Conservation (phyloP, 2,329 filamentous ascomycete species). For the Aspergillus phoenicis region DNA sequence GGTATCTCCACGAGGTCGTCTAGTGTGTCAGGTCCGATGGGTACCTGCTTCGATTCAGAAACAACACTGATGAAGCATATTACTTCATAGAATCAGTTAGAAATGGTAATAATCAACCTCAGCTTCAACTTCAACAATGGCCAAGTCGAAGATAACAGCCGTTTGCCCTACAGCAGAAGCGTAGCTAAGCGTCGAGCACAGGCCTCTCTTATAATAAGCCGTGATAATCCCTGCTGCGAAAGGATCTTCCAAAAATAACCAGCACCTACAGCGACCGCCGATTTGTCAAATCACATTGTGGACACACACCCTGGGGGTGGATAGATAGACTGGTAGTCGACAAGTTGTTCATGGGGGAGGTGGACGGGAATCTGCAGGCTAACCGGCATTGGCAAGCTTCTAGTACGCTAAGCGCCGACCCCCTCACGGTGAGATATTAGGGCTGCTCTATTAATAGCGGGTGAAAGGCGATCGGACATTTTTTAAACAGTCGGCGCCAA, state of each 20-base stretch:
- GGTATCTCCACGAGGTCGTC: neutral
- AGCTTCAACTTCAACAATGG: too few relatives aligned
- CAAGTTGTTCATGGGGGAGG: neutral
- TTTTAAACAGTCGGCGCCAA: constrained; percentile 1
- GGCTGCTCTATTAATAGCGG: constrained; percentile 4
- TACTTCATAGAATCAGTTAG: rapidly evolving
- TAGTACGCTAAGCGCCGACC: constrained; percentile 12
- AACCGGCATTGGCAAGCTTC: constrained; percentile 11
- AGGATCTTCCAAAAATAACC: constrained; percentile 9
- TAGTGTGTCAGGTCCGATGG: neutral
- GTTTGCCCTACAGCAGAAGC: neutral
- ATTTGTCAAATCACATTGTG: neutral
- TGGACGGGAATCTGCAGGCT: constrained; percentile 9
- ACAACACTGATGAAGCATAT: too few relatives aligned
- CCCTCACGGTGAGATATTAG: constrained; percentile 11
- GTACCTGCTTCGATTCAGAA: too few relatives aligned
- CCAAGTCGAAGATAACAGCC: neutral
- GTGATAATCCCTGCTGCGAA: too few relatives aligned
- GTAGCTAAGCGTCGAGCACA: neutral
- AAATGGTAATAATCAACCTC: too few relatives aligned
- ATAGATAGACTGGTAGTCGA: neutral
- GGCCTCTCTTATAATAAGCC: neutral
- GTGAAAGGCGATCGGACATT: neutral
- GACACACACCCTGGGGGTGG: neutral
- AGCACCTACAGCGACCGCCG: neutral